Evolutionary conservation across 2,329 filamentous ascomycete genomes (phyloP).

Genomic region (Ampelomyces quisqualis): DNA sequence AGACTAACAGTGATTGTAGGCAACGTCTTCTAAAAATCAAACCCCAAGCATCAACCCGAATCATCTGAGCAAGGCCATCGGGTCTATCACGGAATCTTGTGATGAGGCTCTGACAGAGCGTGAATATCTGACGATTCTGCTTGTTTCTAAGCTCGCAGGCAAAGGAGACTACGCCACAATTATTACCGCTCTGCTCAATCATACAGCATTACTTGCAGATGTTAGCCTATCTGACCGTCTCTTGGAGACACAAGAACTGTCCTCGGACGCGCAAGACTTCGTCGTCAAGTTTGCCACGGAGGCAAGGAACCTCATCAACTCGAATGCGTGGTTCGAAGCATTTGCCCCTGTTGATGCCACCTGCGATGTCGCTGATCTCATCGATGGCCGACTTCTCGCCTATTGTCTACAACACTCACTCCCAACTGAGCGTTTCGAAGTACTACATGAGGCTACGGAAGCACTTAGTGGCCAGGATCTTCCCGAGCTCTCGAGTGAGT

Average conservation of each 20-base stretch:
- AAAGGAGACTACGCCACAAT: slow-evolving; percentile 29
- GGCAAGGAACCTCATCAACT: slow-evolving; percentile 43
- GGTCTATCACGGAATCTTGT: slow-evolving; percentile 18
- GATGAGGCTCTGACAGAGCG: slow-evolving; percentile 36
- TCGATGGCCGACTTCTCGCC: slow-evolving; percentile 55
- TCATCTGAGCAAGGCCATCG: slow-evolving; percentile 22
- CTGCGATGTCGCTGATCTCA: slow-evolving; percentile 56
- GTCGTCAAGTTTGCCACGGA: slow-evolving; percentile 45
- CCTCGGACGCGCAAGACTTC: slow-evolving; percentile 34
- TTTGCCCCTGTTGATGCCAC: slow-evolving; percentile 18
- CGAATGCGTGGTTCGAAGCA: slow-evolving; percentile 39
- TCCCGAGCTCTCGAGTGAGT: slow-evolving; percentile 11
- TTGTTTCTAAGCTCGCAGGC: slow-evolving; percentile 38
- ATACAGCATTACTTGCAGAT: slow-evolving; percentile 46
- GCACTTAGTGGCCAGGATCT: slow-evolving; percentile 19
- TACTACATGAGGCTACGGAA: slow-evolving; percentile 22
- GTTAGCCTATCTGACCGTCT: slow-evolving; percentile 46
- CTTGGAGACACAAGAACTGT: slow-evolving; percentile 32
- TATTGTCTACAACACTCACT: slow-evolving; percentile 24
- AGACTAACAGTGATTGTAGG: slow-evolving; percentile 5
- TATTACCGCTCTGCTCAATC: slow-evolving; percentile 47
- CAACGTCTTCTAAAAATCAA: slow-evolving; percentile 5
- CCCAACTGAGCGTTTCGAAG: slow-evolving; percentile 19
- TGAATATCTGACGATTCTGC: slow-evolving; percentile 35
- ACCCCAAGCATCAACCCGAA: slow-evolving; percentile 15